Evolutionary conservation across 371 early-diverging fungal species (phyloP).

Genomic region (Mortierella sp.): DNA sequence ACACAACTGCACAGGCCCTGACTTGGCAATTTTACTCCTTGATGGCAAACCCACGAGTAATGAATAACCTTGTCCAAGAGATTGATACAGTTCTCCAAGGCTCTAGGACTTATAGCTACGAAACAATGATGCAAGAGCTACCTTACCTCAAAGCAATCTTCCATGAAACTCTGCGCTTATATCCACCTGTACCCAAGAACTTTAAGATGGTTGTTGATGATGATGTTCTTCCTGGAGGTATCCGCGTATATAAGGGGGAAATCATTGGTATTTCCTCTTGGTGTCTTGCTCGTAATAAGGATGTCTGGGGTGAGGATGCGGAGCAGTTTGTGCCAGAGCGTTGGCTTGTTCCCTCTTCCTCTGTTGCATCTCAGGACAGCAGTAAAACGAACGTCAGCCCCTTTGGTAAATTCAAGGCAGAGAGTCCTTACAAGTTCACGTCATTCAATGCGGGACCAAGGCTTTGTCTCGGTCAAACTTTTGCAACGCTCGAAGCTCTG

Average conservation of each 20-base stretch:
- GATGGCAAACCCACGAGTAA: slow-evolving; percentile 45
- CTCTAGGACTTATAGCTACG: slow-evolving; percentile 44
- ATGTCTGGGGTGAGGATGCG: slow-evolving; percentile 74
- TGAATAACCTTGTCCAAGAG: slow-evolving; percentile 41
- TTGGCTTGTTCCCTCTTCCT: slow-evolving; percentile 58
- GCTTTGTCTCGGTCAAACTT: slow-evolving; percentile 58
- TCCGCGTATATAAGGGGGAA: slow-evolving; percentile 66
- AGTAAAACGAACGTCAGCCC: slow-evolving; percentile 25
- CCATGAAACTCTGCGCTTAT: slow-evolving; percentile 43
- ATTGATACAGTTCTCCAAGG: slow-evolving; percentile 34
- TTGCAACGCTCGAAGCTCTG: slow-evolving; percentile 66
- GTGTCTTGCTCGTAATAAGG: slow-evolving; percentile 60
- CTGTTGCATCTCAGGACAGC: neutral
- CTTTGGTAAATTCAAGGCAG: slow-evolving; percentile 36
- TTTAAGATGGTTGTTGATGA: slow-evolving; percentile 56
- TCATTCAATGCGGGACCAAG: slow-evolving; percentile 76
- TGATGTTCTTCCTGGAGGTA: slow-evolving; percentile 76
- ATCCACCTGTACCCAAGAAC: slow-evolving; percentile 43
- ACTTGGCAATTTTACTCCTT: slow-evolving; percentile 53
- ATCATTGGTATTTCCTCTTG: slow-evolving; percentile 61
- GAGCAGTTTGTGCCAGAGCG: slow-evolving; percentile 71
- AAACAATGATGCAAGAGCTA: slow-evolving; percentile 38
- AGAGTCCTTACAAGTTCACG: slow-evolving; percentile 44
- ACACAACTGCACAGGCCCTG: slow-evolving; percentile 63
- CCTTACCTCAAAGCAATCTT: slow-evolving; percentile 47